Evolutionary conservation across 2,329 filamentous ascomycete genomes (phyloP).

Genomic region (Celoporthe dispersa): DNA sequence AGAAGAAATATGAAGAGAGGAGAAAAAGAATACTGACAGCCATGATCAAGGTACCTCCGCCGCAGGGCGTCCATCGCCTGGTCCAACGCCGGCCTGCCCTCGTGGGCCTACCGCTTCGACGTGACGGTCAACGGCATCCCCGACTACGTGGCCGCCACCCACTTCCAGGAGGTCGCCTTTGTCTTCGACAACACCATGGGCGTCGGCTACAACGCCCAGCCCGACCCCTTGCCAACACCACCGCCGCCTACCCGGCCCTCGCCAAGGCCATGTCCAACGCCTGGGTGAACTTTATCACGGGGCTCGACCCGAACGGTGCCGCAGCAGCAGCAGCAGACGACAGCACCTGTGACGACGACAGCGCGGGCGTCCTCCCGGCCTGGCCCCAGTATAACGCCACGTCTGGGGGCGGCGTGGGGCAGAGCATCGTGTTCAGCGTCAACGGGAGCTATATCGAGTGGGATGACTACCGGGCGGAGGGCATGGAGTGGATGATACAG

Average conservation of each 20-base stretch:
- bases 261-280: constrained; percentile 53
- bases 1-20: no score
- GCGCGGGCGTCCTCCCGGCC: constrained; percentile 18
- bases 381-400: constrained; percentile 33
- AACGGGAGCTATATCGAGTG: constrained; percentile 46
- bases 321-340: constrained; percentile 14
- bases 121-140: constrained; percentile 40
- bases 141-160: constrained; percentile 30
- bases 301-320: constrained; percentile 48
- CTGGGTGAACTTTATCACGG: constrained; percentile 56
- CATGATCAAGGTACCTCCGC: constrained; percentile 33
- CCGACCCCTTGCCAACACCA: constrained; percentile 45
- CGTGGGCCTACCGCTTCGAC: constrained; percentile 50
- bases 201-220: constrained; percentile 47
- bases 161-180: constrained; percentile 56
- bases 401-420: constrained; percentile 30
- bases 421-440: constrained; percentile 55
- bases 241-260: constrained; percentile 46
- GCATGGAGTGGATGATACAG: constrained; percentile 44
- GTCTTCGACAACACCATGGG: constrained; percentile 58
- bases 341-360: constrained; percentile 11
- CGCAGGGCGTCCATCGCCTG: constrained; percentile 50
- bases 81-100: constrained; percentile 50
- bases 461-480: constrained; percentile 50
- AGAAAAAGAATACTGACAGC: not conserved